A percentile compares a stretch with the other conserved stretches of the same genome.
Evolutionary conservation across 2,329 filamentous ascomycete species (phyloP).

Genomic region (Penicillium oxalicum): DNA sequence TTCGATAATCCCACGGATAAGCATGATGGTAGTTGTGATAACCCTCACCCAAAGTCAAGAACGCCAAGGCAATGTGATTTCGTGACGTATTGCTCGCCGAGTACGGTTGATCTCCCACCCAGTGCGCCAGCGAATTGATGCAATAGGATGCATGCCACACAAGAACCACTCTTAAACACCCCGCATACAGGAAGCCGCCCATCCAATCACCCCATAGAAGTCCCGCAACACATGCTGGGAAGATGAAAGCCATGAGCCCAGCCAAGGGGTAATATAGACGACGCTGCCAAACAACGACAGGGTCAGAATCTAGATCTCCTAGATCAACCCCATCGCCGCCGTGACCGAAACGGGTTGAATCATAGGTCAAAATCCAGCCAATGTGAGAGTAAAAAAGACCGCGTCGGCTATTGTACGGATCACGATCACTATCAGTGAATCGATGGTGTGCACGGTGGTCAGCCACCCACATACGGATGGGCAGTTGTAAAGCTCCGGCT

Average conservation of each 20-base stretch:
- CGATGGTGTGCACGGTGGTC: constrained; percentile 6
- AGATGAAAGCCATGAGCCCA: neutral
- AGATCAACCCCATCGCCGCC: neutral
- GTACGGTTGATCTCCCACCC: constrained; percentile 4
- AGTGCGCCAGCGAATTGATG: constrained; percentile 6
- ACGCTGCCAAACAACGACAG: constrained; percentile 4
- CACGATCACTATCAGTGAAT: constrained; percentile 4
- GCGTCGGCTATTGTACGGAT: constrained; percentile 4
- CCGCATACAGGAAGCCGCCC: constrained; percentile 3
- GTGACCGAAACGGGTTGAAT: neutral
- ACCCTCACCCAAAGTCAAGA: neutral
- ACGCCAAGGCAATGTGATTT: neutral
- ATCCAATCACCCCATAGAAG: neutral
- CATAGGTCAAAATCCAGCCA: constrained; percentile 1
- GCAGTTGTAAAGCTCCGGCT: constrained; percentile 1
- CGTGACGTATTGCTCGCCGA: neutral
- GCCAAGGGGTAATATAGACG: neutral
- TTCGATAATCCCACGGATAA: constrained; percentile 9
- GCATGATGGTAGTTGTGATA: constrained; percentile 8
- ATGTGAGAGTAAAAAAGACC: constrained; percentile 5
- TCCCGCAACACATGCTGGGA: neutral
- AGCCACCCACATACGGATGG: constrained; percentile 4
- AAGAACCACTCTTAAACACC: neutral
- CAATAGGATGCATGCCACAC: neutral
- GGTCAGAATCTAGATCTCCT: constrained; percentile 3